phyloP scores from a whole-genome alignment of 805 yeast genomes.

The Schwanniomyces occidentalis region DNA sequence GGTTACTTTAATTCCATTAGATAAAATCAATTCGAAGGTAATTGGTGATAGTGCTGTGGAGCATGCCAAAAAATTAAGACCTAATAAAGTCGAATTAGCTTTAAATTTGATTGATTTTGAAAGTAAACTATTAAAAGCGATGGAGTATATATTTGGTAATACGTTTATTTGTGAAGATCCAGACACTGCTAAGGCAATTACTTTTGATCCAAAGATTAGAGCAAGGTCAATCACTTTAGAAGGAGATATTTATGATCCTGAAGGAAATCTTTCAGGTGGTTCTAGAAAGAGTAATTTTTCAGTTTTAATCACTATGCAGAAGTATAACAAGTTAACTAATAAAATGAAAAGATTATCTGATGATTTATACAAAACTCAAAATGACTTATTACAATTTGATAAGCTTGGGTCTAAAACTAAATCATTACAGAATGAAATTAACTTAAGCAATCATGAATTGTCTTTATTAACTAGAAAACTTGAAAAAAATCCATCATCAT shows the following conservation, averaged over 20 bases:
- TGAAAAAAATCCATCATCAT: slow-evolving; percentile 56
- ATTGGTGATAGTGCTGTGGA: slow-evolving; percentile 53
- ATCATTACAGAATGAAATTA: slow-evolving; percentile 57
- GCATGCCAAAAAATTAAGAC: slow-evolving; percentile 74
- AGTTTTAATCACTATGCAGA: slow-evolving; percentile 63
- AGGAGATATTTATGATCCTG: slow-evolving; percentile 95
- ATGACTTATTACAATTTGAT: slow-evolving; percentile 43
- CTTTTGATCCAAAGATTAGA: slow-evolving; percentile 79
- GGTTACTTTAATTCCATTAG: slow-evolving; percentile 89
- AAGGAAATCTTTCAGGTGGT: slow-evolving; percentile 96
- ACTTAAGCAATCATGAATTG: slow-evolving; percentile 59
- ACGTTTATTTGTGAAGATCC: slow-evolving; percentile 89
- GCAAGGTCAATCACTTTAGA: slow-evolving; percentile 84
- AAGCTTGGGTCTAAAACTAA: slow-evolving; percentile 50
- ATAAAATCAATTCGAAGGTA: slow-evolving; percentile 68
- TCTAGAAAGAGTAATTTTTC: slow-evolving; percentile 63
- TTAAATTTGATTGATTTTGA: slow-evolving; percentile 76
- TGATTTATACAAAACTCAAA: slow-evolving; percentile 41
- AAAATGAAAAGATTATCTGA: slow-evolving; percentile 41
- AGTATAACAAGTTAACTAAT: slow-evolving; percentile 49
- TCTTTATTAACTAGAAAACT: slow-evolving; percentile 54
- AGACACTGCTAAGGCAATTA: slow-evolving; percentile 82
- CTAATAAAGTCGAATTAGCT: slow-evolving; percentile 88
- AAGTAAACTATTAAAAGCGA: slow-evolving; percentile 68
- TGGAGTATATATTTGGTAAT: slow-evolving; percentile 88